Percentiles rank a stretch among this genome's conserved stretches.
Conservation (phyloP, 1,284 basidiomycete genomes). For the Apiotrichum sp. region DNA sequence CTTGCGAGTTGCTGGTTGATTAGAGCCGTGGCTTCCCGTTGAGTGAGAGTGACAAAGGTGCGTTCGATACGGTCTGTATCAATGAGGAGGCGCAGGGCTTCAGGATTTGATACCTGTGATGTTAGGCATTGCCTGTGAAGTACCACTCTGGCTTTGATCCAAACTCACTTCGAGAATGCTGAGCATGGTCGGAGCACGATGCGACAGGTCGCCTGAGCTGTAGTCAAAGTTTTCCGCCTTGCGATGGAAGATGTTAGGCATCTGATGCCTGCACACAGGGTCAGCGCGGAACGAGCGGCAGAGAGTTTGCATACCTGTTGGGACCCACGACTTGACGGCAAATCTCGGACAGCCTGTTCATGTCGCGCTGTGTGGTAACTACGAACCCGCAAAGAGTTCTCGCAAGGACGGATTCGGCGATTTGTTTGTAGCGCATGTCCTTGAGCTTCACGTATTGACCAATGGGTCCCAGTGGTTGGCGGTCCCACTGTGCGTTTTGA, state of each 20-base stretch:
- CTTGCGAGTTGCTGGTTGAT: conserved; percentile 48
- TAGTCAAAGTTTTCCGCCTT: conserved; percentile 70
- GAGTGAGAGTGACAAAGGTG: conserved; percentile 59
- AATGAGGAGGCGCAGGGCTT: conserved; percentile 75
- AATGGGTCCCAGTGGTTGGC: conserved; percentile 78
- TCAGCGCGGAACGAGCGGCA: not conserved
- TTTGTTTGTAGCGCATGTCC: conserved; percentile 62
- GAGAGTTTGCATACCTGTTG: conserved; percentile 19
- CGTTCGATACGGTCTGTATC: conserved; percentile 68
- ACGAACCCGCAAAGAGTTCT: conserved; percentile 65
- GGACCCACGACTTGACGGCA: conserved; percentile 47
- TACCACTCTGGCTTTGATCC: not conserved
- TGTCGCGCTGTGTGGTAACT: conserved; percentile 68
- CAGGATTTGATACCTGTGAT: conserved; percentile 63
- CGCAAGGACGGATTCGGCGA: conserved; percentile 64
- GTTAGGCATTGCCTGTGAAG: not conserved
- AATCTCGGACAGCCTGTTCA: conserved; percentile 57
- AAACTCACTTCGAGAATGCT: conserved; percentile 70
- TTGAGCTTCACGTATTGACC: conserved; percentile 67
- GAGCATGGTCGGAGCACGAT: conserved; percentile 64
- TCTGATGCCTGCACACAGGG: not conserved
- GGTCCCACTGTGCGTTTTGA: conserved; percentile 56
- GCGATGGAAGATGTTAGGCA: not conserved
- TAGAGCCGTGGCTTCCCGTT: conserved; percentile 56
- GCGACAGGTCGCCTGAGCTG: conserved; percentile 58